phyloP scores from a whole-genome alignment of 371 early-diverging fungal genomes.

The Lichtheimia corymbifera region DNA sequence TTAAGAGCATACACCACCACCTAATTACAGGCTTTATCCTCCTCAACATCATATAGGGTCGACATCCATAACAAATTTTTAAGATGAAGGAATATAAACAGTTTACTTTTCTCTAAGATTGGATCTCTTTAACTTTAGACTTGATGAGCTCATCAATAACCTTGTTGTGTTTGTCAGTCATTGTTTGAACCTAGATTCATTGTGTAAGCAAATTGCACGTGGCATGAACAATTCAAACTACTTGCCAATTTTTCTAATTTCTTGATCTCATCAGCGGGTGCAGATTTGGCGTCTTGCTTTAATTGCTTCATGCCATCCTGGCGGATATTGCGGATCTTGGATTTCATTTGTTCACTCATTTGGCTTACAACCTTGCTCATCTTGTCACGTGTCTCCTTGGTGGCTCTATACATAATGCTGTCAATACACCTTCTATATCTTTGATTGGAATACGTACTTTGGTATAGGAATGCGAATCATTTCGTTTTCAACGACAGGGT shows the following conservation, averaged over 20 bases:
- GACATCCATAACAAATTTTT: too few relatives aligned
- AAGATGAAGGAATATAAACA: too few relatives aligned
- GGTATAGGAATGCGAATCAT: slow-evolving; percentile 84
- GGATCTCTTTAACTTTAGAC: slow-evolving; percentile 76
- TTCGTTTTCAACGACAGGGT: slow-evolving; percentile 76
- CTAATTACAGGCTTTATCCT: too few relatives aligned
- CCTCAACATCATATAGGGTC: too few relatives aligned
- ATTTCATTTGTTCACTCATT: slow-evolving; percentile 72
- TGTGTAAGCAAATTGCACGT: too few relatives aligned
- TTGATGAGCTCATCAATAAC: slow-evolving; percentile 69
- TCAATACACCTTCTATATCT: too few relatives aligned
- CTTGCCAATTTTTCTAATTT: slow-evolving; percentile 64
- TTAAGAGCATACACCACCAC: too few relatives aligned
- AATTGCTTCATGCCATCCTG: slow-evolving; percentile 78
- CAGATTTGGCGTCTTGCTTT: slow-evolving; percentile 65
- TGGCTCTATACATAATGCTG: slow-evolving; percentile 45
- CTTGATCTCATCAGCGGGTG: slow-evolving; percentile 62
- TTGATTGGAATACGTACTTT: slow-evolving; percentile 55
- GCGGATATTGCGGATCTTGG: slow-evolving; percentile 66
- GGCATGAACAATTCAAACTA: neutral
- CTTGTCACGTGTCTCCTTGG: slow-evolving; percentile 80
- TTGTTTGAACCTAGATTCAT: slow-evolving; percentile 60
- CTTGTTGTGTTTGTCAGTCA: slow-evolving; percentile 73
- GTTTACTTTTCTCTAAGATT: slow-evolving; percentile 23
- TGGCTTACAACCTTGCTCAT: slow-evolving; percentile 68